phyloP scores from a whole-genome alignment of 306 rosid species.

The Mimosa pudica region DNA sequence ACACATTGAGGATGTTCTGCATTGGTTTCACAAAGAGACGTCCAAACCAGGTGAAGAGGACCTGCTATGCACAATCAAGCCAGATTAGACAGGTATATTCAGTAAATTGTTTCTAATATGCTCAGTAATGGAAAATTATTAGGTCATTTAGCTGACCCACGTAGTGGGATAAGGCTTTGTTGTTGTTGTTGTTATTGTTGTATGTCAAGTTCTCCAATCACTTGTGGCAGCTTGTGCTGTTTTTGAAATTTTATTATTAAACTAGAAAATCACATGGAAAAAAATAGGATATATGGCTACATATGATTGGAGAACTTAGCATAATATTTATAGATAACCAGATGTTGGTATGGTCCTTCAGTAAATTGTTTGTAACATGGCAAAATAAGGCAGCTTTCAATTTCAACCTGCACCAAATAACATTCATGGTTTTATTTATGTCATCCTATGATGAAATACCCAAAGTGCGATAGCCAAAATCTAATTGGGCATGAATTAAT shows the following conservation, averaged over 20 bases:
- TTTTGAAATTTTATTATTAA: too few relatives aligned
- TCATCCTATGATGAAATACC: neutral
- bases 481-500: neutral
- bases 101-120: neutral
- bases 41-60: slow-evolving; percentile 85
- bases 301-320: too few relatives aligned
- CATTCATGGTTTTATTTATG: neutral
- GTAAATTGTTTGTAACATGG: neutral
- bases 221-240: too few relatives aligned
- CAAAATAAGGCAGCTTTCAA: neutral
- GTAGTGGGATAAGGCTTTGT: too few relatives aligned
- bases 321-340: too few relatives aligned
- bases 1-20: slow-evolving; percentile 83
- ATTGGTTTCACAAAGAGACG: slow-evolving; percentile 94
- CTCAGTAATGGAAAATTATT: too few relatives aligned
- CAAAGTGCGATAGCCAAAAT: neutral
- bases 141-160: too few relatives aligned
- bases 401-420: neutral
- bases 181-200: too few relatives aligned
- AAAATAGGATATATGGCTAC: too few relatives aligned
- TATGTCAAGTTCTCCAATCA: too few relatives aligned
- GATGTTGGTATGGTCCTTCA: too few relatives aligned
- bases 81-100: slow-evolving; percentile 75
- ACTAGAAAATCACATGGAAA: too few relatives aligned
- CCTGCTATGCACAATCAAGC: slow-evolving; percentile 91